phyloP scores from a whole-genome alignment of 768 basidiomycete species.

The Lactarius trivialis region DNA sequence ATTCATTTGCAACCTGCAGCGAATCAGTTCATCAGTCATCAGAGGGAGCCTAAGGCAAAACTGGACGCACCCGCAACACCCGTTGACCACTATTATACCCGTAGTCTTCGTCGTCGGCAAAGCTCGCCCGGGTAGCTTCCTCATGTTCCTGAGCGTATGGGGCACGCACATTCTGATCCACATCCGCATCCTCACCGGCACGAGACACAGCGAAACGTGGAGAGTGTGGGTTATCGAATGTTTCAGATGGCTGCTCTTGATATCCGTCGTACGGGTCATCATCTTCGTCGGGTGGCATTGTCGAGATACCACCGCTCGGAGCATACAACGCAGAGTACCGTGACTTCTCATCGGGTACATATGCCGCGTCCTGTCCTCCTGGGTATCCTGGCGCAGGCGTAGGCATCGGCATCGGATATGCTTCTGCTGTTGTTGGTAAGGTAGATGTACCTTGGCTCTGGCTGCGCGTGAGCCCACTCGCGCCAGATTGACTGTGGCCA shows the following conservation, averaged over 20 bases:
- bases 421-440: constrained; percentile 11
- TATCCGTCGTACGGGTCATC: constrained; percentile 28
- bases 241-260: constrained; percentile 8
- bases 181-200: constrained; percentile 4
- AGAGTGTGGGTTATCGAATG: constrained; percentile 21
- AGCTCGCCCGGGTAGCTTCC: constrained; percentile 25
- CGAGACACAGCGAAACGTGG: background rate
- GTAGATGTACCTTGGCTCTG: constrained; percentile 24
- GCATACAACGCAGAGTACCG: constrained; percentile 11
- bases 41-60: background rate
- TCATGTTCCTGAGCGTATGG: constrained; percentile 18
- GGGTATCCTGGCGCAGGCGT: constrained; percentile 7
- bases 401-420: background rate
- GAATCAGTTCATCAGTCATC: background rate
- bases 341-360: constrained; percentile 2
- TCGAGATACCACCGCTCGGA: background rate
- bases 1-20: constrained; percentile 16
- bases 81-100: constrained; percentile 27
- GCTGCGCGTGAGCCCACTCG: constrained; percentile 9
- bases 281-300: constrained; percentile 17
- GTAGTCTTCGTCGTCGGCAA: constrained; percentile 33
- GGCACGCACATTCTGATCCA: background rate
- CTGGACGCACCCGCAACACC: constrained; percentile 29
- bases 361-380: background rate
- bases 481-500: constrained; percentile 1